These are phyloP conservation scores for Eremothecium gossypii DNA, from an alignment of 1,139 yeast species.

Conservation along the genomic window DNA sequence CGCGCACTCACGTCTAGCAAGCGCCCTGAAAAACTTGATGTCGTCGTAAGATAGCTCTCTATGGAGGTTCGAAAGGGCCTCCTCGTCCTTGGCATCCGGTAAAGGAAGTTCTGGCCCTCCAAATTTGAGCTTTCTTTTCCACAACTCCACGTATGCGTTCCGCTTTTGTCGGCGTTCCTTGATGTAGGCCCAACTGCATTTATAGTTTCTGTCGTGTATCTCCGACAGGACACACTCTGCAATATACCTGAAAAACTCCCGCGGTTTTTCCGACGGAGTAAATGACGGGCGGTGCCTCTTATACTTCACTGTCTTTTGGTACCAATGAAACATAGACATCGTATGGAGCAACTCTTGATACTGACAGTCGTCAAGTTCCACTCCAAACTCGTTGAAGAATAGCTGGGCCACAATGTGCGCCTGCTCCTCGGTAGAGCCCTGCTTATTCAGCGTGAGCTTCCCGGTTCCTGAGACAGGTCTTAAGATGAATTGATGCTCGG, in stretches of 20 bases:
- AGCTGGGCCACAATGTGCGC: constrained; percentile 76
- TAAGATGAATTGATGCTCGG: constrained; percentile 53
- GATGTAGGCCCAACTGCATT: constrained; percentile 86
- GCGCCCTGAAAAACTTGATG: constrained; percentile 71
- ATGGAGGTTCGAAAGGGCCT: constrained; percentile 46
- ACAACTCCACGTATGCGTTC: constrained; percentile 54
- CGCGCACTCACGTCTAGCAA: constrained; percentile 59
- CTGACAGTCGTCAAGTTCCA: constrained; percentile 76
- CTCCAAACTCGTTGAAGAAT: constrained; percentile 77
- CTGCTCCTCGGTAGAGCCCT: constrained; percentile 53
- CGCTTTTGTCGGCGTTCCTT: constrained; percentile 65
- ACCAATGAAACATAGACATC: constrained; percentile 74
- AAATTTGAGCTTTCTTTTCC: constrained; percentile 46
- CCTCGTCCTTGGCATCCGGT: constrained; percentile 30
- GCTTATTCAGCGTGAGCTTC: constrained; percentile 68
- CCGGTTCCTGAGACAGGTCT: constrained; percentile 90
- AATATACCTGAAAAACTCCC: constrained; percentile 74
- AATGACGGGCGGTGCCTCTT: constrained; percentile 59
- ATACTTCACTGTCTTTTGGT: constrained; percentile 64
- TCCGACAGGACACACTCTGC: constrained; percentile 65
- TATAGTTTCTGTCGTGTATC: constrained; percentile 68
- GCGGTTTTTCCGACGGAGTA: constrained; percentile 57
- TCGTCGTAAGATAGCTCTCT: constrained; percentile 61
- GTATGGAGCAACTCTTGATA: constrained; percentile 77
- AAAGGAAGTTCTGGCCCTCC: constrained; percentile 26